Evolutionary conservation across 768 basidiomycete species (phyloP), one percentile per base, ranked within the genome.

Genomic region (Cystoderma amianthinum): DNA sequence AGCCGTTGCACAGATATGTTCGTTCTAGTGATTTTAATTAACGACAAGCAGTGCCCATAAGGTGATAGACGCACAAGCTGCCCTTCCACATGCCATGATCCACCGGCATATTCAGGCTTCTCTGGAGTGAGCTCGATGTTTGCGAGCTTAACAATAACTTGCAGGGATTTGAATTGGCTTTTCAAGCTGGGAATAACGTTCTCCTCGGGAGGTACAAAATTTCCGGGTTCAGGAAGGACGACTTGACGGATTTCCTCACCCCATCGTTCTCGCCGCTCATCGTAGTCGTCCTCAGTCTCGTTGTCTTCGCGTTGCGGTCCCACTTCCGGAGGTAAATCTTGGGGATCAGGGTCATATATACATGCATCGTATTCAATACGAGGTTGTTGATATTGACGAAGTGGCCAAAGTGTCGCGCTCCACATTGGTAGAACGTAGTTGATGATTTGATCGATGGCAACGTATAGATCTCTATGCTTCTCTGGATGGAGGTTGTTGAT

Each of bases 401-500:
- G 12, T 7, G 34, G 7, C 2, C 41, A 38, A 4, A 48, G 41
- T n/a, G 41, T 38, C 10, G 37, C 32, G 19, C 56, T 49, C 51
- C 57, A 61, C n/a, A 59, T 44, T 4, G 59, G 60, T 24, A 61
- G 47, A 39, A 52, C 50, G 9, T 28, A 23, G 5, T 39, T 44
- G 36, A 61, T 51, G 35, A 58, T 32, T n/a, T 47, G 21, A 28
- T 58, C 48, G n/a, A 62, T 44, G 25, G 46, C 32, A 16, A 21
- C n/a, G 44, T 54, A 51, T 15, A 62, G 49, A 21, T 42, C 17
- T 35, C 13, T 17, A 36, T 43, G 39, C 5, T 36, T 15, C n/a
- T 41, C 25, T 10, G 61, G 64, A 44, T 62, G 51, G 11, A 66
- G 48, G 25, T 62, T 63, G 45, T 66, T 65, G 52, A 66, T 65